These are phyloP conservation scores for Lobosporangium transversale DNA, from an alignment of 192 early-diverging fungal genomes.

Conservation along the genomic window DNA sequence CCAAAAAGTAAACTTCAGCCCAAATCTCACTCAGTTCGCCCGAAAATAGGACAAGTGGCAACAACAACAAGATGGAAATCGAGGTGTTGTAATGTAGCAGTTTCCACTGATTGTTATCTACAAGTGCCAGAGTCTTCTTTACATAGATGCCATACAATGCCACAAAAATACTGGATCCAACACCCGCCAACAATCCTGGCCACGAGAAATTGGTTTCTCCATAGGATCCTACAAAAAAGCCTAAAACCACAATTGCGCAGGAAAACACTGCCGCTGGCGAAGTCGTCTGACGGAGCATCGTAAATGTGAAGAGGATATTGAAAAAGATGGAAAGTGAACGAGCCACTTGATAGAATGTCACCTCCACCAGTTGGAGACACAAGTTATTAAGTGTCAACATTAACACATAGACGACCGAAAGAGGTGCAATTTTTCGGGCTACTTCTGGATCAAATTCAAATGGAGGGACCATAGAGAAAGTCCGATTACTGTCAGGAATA, in stretches of 20 bases:
- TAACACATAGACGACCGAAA: constrained; percentile 71
- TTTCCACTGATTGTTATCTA: constrained; percentile 77
- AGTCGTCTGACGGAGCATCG: constrained; percentile 65
- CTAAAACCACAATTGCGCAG: constrained; percentile 67
- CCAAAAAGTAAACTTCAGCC: constrained; percentile 57
- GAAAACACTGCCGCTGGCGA: constrained; percentile 62
- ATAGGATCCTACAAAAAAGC: constrained; percentile 72
- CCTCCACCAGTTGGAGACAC: constrained; percentile 72
- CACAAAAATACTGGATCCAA: constrained; percentile 71
- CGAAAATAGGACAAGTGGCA: constrained; percentile 66
- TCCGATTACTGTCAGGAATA: constrained; percentile 40
- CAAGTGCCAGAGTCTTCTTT: constrained; percentile 67
- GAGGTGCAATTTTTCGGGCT: constrained; percentile 62
- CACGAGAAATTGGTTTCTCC: constrained; percentile 75
- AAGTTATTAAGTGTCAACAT: constrained; percentile 76
- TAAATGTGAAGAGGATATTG: constrained; percentile 74
- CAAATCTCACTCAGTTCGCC: constrained; percentile 66
- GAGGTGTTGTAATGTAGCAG: constrained; percentile 75
- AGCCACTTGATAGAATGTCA: constrained; percentile 77
- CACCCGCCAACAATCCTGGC: constrained; percentile 69
- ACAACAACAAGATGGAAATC: constrained; percentile 65
- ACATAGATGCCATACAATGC: constrained; percentile 77
- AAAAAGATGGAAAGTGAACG: constrained; percentile 74
- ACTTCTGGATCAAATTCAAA: constrained; percentile 67
- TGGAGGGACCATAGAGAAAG: constrained; percentile 69